Evolutionary conservation across 176 grass and related monocot genomes (phyloP), one percentile per base, ranked within the genome.

Genomic region (Chloris gayana): DNA sequence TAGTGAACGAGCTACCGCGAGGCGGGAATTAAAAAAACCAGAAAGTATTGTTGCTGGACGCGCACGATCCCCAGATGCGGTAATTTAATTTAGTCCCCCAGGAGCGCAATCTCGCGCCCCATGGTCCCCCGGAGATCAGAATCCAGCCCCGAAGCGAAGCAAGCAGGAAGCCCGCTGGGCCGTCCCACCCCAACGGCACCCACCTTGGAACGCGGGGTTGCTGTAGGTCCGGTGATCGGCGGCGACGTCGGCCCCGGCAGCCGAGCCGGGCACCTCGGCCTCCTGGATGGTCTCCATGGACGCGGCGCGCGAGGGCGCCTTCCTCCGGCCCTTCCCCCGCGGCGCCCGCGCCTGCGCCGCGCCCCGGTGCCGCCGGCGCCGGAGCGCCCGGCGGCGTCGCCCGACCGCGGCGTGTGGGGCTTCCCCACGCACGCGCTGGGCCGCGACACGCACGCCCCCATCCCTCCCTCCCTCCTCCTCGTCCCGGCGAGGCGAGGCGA

Each of bases 251-350:
- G 47, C 4, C 18, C 29, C 63, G 63, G 81, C 9, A 7, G 87
- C n/a, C 31, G 81, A 25, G 62, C 30, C 77, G n/a, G 69, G 29
- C 39, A 60, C 77, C 74, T 89, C 90, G 38, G 78, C 81, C 79
- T 98, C 96, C 68, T 80, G 84, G 74, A 98, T 98, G 73, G 92
- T 98, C 84, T 93, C 95, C 95, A 98, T 97, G 32, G 81, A 88
- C 29, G 89, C 75, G 69, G 87, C 65, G 50, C 87, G 77, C 4
- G 87, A 90, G 3, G 89, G 85, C 64, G 91, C 50, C 53, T 90
- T 93, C 84, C 77, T 44, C 29, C 91, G 32, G 0, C 64, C 77
- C 72, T 70, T 65, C 10, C 71, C 37, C 31, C 70, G 37, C n/a
- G 76, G 29, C 15, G 82, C 35, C 35, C 57, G 82, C 37, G 51